Evolutionary conservation across 768 basidiomycete genomes (phyloP), one percentile per base, ranked within the genome.

Genomic region (Hortiboletus flavorubellus): DNA sequence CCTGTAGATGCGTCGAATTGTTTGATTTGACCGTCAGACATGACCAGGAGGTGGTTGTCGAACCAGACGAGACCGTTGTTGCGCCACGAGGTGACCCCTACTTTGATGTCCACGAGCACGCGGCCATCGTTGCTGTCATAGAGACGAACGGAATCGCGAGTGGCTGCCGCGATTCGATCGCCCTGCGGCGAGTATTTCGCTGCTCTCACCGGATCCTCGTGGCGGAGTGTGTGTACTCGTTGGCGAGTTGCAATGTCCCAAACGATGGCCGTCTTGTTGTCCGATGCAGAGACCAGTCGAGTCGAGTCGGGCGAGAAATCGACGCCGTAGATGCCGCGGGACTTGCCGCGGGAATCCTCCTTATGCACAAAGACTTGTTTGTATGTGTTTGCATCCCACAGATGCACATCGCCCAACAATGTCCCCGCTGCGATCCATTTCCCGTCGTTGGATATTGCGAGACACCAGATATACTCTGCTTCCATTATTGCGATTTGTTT

Each of bases 221-320:
- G 41, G 3, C 2, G 2, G 35, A 33, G 35, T 2, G 18, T 18
- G 1, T 15, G 18, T 5, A n/a, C 44, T 6, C 11, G 35, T 30
- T 33, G 0, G 11, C 34, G 10, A 8, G 52, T 26, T 0, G 37
- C 15, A 2, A 53, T 3, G 34, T 58, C 53, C 53, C 42, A 58
- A 15, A 58, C 16, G 3, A 16, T 26, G 3, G 38, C 47, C 9
- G 7, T 44, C 4, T 3, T 0, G 8, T 31, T 16, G 0, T 2
- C 0, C 4, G 46, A 35, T 7, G 38, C 47, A 2, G 29, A 16
- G 31, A 53, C 47, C 8, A 56, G 46, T 14, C 37, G 40, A 2
- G 34, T 42, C 15, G 45, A 42, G 49, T 58, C 49, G 15, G 53
- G 49, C 4, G 53, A 41, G 40, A 55, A 58, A 16, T 58, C 57